Conservation (phyloP, 176 grass and related monocot species). For the Raddia distichophylla region DNA sequence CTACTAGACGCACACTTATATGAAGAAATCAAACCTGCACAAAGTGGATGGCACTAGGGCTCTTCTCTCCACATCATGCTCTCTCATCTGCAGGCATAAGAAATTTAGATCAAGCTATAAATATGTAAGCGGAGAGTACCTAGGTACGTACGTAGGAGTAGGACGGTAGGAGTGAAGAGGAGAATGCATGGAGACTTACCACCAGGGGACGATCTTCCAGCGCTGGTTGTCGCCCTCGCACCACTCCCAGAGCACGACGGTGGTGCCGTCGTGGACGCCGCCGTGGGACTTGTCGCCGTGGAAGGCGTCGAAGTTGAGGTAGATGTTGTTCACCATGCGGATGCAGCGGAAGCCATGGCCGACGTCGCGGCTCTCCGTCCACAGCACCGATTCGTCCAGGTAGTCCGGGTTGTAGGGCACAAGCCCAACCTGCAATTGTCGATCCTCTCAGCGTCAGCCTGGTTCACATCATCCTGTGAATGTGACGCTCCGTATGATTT, state of each 20-base stretch:
- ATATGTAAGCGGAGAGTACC: too few relatives aligned
- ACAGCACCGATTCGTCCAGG: slow-evolving; percentile 68
- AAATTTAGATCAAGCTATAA: neutral
- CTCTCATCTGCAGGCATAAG: slow-evolving; percentile 11
- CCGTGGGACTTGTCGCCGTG: slow-evolving; percentile 74
- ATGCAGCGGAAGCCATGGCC: slow-evolving; percentile 69
- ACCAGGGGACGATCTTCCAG: slow-evolving; percentile 79
- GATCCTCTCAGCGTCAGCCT: too few relatives aligned
- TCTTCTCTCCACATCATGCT: neutral
- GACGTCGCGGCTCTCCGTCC: slow-evolving; percentile 75
- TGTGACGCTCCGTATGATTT: too few relatives aligned
- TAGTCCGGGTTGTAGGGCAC: slow-evolving; percentile 53
- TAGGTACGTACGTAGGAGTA: too few relatives aligned
- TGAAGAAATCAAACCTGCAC: too few relatives aligned
- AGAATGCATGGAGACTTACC: slow-evolving; percentile 34
- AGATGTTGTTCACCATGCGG: too few relatives aligned
- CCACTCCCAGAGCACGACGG: slow-evolving; percentile 76
- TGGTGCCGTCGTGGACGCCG: slow-evolving; percentile 70
- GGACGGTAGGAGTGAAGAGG: too few relatives aligned
- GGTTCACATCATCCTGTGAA: too few relatives aligned
- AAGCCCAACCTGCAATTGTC: slow-evolving; percentile 43
- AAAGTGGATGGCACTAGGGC: too few relatives aligned
- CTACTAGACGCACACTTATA: too few relatives aligned
- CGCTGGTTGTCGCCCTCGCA: slow-evolving; percentile 82
- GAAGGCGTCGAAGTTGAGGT: slow-evolving; percentile 64